Evolutionary conservation across 139 green algal species (phyloP).

Genomic region (Chlamydomonas asymmetrica): DNA sequence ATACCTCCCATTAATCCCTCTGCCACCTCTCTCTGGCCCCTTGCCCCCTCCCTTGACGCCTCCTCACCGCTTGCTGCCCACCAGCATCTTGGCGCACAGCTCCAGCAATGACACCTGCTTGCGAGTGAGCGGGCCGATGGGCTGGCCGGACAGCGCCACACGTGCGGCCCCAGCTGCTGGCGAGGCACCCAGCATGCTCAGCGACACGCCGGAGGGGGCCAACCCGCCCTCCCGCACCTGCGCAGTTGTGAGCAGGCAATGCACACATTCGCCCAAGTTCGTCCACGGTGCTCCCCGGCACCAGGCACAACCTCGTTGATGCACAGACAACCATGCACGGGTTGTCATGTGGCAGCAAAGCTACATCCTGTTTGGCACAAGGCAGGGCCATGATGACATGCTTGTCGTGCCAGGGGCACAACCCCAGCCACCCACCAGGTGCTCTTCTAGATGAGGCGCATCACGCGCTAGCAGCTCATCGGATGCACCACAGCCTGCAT

Average conservation of each 20-base stretch:
- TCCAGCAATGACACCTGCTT: conserved; percentile 36
- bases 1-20: too few relatives aligned
- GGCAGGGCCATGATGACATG: too few relatives aligned
- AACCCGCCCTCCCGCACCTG: conserved; percentile 15
- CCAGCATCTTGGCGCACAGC: conserved; percentile 65
- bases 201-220: background rate
- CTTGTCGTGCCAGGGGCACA: too few relatives aligned
- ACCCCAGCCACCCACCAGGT: conserved; percentile 11
- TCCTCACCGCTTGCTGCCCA: conserved; percentile 36
- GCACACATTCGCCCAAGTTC: background rate
- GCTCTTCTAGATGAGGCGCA: conserved; percentile 11
- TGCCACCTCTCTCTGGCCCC: conserved; percentile 31
- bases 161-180: conserved; percentile 56
- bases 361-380: background rate
- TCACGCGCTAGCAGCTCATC: conserved; percentile 19
- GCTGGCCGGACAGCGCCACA: conserved; percentile 1
- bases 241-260: conserved; percentile 20
- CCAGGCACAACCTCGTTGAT: background rate
- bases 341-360: background rate
- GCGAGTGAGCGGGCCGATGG: conserved; percentile 34
- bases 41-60: conserved; percentile 20
- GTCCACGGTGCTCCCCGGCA: background rate
- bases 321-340: background rate
- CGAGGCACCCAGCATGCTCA: conserved; percentile 11
- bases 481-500: background rate